phyloP scores from a whole-genome alignment of 2,329 filamentous ascomycete species.

The Triangularia verruculosa region DNA sequence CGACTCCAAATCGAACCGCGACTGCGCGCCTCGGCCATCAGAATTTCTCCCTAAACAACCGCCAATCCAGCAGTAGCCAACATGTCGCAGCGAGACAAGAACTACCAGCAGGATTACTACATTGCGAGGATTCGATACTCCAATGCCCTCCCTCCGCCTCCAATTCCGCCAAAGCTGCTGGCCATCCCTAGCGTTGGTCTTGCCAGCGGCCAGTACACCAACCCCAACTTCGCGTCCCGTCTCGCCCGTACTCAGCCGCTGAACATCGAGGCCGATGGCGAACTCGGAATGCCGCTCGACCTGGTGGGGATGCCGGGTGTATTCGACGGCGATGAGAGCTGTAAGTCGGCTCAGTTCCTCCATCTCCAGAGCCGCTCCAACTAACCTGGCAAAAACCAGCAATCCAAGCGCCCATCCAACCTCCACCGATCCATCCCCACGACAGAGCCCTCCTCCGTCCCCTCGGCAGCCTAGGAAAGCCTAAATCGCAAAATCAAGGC shows the following conservation, averaged over 20 bases:
- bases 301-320: conserved; percentile 91
- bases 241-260: conserved; percentile 87
- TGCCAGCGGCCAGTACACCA: conserved; percentile 82
- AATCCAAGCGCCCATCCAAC: conserved; percentile 73
- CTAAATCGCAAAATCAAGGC: conserved; percentile 68
- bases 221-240: conserved; percentile 82
- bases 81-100: conserved; percentile 50
- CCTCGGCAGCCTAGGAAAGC: conserved; percentile 80
- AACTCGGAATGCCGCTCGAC: conserved; percentile 96
- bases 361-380: conserved; percentile 11
- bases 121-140: conserved; percentile 94
- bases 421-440: conserved; percentile 72
- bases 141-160: conserved; percentile 91
- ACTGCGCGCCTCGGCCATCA: not conserved
- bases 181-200: conserved; percentile 94
- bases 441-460: conserved; percentile 82
- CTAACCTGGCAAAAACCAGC: conserved; percentile 50
- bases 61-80: not conserved
- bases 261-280: conserved; percentile 95
- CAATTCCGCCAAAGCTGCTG: conserved; percentile 92
- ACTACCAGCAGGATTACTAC: conserved; percentile 91
- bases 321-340: conserved; percentile 91
- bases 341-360: conserved; percentile 48
- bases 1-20: not conserved
- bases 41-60: not conserved